Evolutionary conservation across 371 early-diverging fungal genomes (phyloP), one percentile per base, ranked within the genome.

Genomic region (Mortierella sp.): DNA sequence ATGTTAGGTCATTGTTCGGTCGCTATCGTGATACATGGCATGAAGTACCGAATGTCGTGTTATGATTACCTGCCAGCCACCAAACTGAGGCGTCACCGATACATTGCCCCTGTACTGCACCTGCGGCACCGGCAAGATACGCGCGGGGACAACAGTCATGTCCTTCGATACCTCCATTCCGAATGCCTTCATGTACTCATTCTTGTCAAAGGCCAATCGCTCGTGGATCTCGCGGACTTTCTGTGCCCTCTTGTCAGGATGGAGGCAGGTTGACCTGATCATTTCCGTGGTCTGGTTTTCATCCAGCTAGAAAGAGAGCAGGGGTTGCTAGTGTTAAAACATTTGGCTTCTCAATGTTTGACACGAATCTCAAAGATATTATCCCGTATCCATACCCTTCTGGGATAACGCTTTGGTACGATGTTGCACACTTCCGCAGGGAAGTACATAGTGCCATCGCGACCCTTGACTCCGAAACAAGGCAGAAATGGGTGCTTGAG

Each of bases 341-440:
- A n/a, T n/a, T n/a, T n/a, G n/a, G n/a, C n/a, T n/a, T n/a, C n/a
- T n/a, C n/a, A 6, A 4, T 17, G 22, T 25, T 9, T 5, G 0
- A n/a, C 2, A 43, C 27, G 44, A 27, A 25, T n/a, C 6, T 28
- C 25, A 3, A 54, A 40, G 14, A 59, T 1, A 4, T 37, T 25
- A 17, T 17, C 2, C 41, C 9, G 27, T 49, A 10, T 2, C 19
- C 57, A 45, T 57, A 68, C 76, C 51, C 87, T 88, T 60, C 85
- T 76, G 62, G 80, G 70, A 72, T 86, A 88, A 29, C 89, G 81
- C 78, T 87, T 90, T 24, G 82, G 78, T 19, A 81, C 82, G 31
- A 94, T 74, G 41, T 83, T 83, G 78, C 94, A 93, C 34, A 91
- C 81, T 66, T 94, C 94, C 51, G 90, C 78, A 16, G 94, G 94